Conservation (phyloP, 768 basidiomycete genomes). For the Trametes sanguinea region DNA sequence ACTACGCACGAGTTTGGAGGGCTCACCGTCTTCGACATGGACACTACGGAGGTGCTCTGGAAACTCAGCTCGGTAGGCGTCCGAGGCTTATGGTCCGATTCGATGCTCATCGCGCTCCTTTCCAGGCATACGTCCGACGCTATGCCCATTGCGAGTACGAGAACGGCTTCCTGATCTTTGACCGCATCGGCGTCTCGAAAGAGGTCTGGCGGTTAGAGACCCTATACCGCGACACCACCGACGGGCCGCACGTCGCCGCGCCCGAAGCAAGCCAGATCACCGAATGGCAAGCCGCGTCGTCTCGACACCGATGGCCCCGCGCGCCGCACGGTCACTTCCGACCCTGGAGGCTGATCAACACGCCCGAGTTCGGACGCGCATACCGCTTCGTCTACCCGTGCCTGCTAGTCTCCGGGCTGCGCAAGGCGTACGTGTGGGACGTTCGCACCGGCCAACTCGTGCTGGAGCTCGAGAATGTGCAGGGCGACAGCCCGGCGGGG, state of each 20-base stretch:
- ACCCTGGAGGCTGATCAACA: constrained; percentile 59
- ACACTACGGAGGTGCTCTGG: constrained; percentile 58
- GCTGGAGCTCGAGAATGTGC: constrained; percentile 48
- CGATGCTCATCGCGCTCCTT: constrained; percentile 4
- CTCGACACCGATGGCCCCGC: constrained; percentile 13
- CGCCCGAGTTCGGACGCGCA: constrained; percentile 49
- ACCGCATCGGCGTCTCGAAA: constrained; percentile 54
- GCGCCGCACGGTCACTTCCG: constrained; percentile 52
- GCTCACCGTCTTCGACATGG: constrained; percentile 57
- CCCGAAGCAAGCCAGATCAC: constrained; percentile 33
- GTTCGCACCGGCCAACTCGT: constrained; percentile 51
- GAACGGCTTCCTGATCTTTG: constrained; percentile 70
- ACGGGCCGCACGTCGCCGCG: not conserved
- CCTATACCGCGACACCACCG: constrained; percentile 5
- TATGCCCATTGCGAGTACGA: constrained; percentile 76
- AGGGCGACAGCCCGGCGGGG: constrained; percentile 35
- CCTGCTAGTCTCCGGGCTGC: constrained; percentile 50
- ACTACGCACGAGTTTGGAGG: constrained; percentile 59
- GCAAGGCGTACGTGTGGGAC: constrained; percentile 62
- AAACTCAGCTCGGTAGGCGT: constrained; percentile 51
- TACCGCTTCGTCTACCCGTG: constrained; percentile 72
- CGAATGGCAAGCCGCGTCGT: constrained; percentile 28
- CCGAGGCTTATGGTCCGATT: constrained; percentile 5
- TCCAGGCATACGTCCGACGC: constrained; percentile 50
- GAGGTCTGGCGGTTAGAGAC: constrained; percentile 68